Conservation (phyloP, 179 eudicot species). For the Camellia oleifera region DNA sequence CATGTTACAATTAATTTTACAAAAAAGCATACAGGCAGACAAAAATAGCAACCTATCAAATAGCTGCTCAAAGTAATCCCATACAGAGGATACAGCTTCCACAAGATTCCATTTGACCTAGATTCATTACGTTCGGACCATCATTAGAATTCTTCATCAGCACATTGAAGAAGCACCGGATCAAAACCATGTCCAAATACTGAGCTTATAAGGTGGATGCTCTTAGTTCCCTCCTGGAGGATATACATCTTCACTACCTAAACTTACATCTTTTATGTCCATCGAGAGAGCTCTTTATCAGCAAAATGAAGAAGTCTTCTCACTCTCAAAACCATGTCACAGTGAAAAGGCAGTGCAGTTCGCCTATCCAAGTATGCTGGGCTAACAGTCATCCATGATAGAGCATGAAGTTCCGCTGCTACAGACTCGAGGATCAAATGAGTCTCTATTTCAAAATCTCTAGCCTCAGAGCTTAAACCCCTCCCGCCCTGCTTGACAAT, state of each 20-base stretch:
- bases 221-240: not conserved
- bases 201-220: not conserved
- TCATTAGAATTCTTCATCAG: not conserved
- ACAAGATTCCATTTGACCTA: not conserved
- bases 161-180: not conserved
- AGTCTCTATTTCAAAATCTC: slow-evolving; percentile 61
- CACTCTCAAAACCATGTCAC: slow-evolving; percentile 82
- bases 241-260: not conserved
- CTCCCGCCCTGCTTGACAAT: slow-evolving; percentile 45
- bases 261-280: slow-evolving; percentile 27
- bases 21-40: not conserved
- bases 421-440: slow-evolving; percentile 67
- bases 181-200: not conserved
- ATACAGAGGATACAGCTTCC: not conserved
- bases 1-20: slow-evolving; percentile 6
- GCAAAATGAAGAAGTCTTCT: slow-evolving; percentile 89
- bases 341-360: slow-evolving; percentile 84
- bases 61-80: not conserved
- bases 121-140: not conserved
- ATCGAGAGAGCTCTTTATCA: slow-evolving; percentile 64
- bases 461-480: slow-evolving; percentile 39
- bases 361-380: slow-evolving; percentile 92
- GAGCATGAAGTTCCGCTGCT: slow-evolving; percentile 84
- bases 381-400: slow-evolving; percentile 96
- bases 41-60: not conserved